These are phyloP conservation scores for Vickermania ingenoplastis DNA, from an alignment of 208 protist species.

Conservation along the genomic window DNA sequence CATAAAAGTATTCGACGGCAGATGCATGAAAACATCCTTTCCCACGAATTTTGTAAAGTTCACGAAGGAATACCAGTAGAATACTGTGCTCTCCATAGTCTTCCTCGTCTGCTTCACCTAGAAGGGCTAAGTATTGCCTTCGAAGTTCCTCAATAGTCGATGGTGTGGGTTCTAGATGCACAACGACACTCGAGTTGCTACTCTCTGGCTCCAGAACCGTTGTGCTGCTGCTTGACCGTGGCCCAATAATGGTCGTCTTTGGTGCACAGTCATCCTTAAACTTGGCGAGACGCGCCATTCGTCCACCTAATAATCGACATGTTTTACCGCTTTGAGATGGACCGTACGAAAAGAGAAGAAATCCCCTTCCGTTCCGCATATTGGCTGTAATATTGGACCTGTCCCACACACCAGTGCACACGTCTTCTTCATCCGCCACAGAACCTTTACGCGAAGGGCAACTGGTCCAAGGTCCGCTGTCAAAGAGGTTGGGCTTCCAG, in stretches of 20 bases:
- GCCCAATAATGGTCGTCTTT: background rate
- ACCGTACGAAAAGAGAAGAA: conserved; percentile 8
- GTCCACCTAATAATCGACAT: background rate
- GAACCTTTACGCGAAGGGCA: background rate
- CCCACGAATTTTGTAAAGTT: background rate
- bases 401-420: background rate
- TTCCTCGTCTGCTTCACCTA: background rate
- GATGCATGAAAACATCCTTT: background rate
- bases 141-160: background rate
- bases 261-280: background rate
- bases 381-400: background rate
- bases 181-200: no score
- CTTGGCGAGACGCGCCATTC: background rate
- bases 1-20: background rate
- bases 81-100: background rate
- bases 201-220: no score
- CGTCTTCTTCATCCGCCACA: background rate
- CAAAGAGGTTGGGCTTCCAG: background rate
- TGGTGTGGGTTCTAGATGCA: background rate
- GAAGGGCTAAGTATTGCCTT: background rate
- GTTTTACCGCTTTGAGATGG: conserved; percentile 5
- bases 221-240: no score
- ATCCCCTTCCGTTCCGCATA: background rate
- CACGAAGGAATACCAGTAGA: background rate
- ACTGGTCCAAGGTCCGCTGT: background rate